These are phyloP conservation scores for Protea cynaroides DNA, from an alignment of 164 flowering plant species.

Conservation along the genomic window DNA sequence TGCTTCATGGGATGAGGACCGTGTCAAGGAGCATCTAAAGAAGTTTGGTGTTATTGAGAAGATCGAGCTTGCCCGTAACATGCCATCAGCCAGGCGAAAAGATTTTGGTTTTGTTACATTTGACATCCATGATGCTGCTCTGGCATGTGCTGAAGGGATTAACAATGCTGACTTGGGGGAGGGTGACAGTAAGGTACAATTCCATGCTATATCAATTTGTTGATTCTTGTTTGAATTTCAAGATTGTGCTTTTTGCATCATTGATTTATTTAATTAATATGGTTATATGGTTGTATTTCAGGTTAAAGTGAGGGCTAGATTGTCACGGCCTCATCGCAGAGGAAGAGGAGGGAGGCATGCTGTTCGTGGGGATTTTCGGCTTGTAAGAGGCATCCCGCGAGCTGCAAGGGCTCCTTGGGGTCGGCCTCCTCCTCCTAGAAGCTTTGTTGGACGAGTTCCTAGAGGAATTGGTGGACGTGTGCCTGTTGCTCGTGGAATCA, in stretches of 20 bases:
- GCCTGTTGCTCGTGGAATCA: conserved; percentile 39
- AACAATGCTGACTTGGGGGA: conserved; percentile 90
- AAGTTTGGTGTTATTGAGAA: conserved; percentile 77
- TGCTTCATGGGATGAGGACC: conserved; percentile 95
- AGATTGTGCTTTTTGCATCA: neutral
- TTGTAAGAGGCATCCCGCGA: conserved; percentile 36
- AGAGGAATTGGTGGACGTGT: conserved; percentile 42
- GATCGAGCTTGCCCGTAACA: conserved; percentile 94
- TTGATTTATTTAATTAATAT: neutral
- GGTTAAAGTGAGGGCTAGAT: conserved; percentile 91
- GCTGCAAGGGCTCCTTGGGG: conserved; percentile 54
- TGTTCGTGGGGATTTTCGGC: conserved; percentile 41
- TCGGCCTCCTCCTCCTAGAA: conserved; percentile 41
- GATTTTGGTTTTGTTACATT: conserved; percentile 97
- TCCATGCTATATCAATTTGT: neutral
- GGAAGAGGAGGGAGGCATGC: conserved; percentile 69
- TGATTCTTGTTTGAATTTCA: neutral
- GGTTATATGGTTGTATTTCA: conserved; percentile 17
- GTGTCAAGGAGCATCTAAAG: conserved; percentile 61
- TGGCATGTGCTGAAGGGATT: conserved; percentile 82
- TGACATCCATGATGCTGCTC: conserved; percentile 86
- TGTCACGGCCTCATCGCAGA: conserved; percentile 86
- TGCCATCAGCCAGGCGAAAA: conserved; percentile 93
- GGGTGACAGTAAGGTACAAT: conserved; percentile 75
- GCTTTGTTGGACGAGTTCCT: conserved; percentile 34